Conservation (phyloP, 495 filamentous ascomycete genomes). For the Penicillium ochrochloron region DNA sequence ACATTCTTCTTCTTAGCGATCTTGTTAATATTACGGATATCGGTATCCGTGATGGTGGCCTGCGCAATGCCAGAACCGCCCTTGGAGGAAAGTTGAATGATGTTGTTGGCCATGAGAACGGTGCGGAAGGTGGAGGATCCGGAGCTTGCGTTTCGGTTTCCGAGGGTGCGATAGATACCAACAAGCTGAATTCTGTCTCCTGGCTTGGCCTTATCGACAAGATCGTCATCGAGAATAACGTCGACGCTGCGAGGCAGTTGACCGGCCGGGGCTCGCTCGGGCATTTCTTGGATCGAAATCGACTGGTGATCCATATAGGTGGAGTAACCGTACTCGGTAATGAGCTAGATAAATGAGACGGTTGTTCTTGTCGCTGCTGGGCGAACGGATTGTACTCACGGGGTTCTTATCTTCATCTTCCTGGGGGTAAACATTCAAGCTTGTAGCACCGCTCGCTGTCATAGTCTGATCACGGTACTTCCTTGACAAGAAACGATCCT, state of each 20-base stretch:
- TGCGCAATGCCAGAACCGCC: constrained; percentile 93
- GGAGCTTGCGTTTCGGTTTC: constrained; percentile 87
- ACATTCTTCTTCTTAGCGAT: constrained; percentile 93
- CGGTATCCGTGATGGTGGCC: constrained; percentile 92
- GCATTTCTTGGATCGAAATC: constrained; percentile 99
- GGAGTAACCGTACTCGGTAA: constrained; percentile 94
- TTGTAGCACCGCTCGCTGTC: constrained; percentile 84
- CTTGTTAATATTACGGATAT: constrained; percentile 99
- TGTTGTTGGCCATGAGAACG: constrained; percentile 89
- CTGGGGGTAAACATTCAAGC: constrained; percentile 88
- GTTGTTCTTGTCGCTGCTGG: background rate
- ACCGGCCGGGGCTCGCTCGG: constrained; percentile 92
- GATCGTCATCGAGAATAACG: constrained; percentile 94
- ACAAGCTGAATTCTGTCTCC: constrained; percentile 96
- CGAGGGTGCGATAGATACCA: constrained; percentile 89
- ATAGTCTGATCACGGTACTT: constrained; percentile 96
- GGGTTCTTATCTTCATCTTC: constrained; percentile 85
- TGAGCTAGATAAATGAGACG: constrained; percentile 52
- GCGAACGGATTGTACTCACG: constrained; percentile 38
- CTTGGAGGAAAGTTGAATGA: constrained; percentile 94
- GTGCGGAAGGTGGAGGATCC: constrained; percentile 93
- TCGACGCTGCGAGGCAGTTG: constrained; percentile 97
- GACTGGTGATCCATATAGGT: constrained; percentile 97
- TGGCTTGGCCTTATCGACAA: constrained; percentile 93
- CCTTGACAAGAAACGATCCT: constrained; percentile 78